phyloP scores from a whole-genome alignment of 1,139 yeast genomes.

The Suhomyces ambrosiae region DNA sequence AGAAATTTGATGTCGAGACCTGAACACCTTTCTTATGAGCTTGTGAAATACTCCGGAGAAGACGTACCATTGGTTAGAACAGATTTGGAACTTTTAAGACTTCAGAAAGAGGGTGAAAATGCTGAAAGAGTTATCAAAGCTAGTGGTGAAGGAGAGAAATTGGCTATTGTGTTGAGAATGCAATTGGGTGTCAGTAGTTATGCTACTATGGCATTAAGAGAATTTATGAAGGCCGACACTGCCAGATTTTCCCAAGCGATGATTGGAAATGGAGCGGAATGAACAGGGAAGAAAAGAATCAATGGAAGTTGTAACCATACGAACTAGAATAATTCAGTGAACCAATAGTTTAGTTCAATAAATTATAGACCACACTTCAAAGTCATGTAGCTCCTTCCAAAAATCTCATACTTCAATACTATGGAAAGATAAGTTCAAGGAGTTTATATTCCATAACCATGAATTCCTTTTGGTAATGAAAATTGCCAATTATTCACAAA shows the following conservation, averaged over 20 bases:
- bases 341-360: too few relatives aligned
- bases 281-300: background rate
- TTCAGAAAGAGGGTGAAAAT: slow-evolving; percentile 31
- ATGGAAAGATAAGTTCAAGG: too few relatives aligned
- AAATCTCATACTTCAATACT: too few relatives aligned
- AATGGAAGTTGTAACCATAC: background rate
- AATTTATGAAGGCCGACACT: slow-evolving; percentile 82
- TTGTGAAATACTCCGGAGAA: slow-evolving; percentile 62
- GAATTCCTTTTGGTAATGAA: too few relatives aligned
- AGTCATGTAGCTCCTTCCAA: too few relatives aligned
- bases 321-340: too few relatives aligned
- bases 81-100: slow-evolving; percentile 68
- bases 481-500: too few relatives aligned
- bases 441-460: too few relatives aligned
- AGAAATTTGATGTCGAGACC: slow-evolving; percentile 77
- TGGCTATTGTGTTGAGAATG: slow-evolving; percentile 75
- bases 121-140: slow-evolving; percentile 8
- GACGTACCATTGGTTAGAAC: slow-evolving; percentile 76
- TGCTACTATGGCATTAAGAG: slow-evolving; percentile 97
- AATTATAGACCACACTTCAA: too few relatives aligned
- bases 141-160: slow-evolving; percentile 44
- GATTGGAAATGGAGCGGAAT: slow-evolving; percentile 14
- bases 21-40: slow-evolving; percentile 58
- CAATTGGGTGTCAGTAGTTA: slow-evolving; percentile 86
- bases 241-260: slow-evolving; percentile 47